Conservation (phyloP, 805 yeast species). For the Saccharomycopsis guyanensis region DNA sequence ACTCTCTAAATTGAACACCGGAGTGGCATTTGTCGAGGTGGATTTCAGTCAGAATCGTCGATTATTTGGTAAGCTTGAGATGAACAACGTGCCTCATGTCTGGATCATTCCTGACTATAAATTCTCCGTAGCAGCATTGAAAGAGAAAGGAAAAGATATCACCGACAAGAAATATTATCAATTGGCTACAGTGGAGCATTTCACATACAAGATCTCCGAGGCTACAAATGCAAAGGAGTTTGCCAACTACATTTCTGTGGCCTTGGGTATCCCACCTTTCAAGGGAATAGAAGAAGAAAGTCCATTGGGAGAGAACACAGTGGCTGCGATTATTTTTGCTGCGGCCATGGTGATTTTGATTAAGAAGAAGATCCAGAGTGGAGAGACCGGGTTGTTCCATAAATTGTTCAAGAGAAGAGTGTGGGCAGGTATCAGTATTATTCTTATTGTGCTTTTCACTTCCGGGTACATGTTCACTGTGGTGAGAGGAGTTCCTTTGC, state of each 20-base stretch:
- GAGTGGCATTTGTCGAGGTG: slow-evolving; percentile 40
- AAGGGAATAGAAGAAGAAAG: slow-evolving; percentile 34
- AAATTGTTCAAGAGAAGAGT: slow-evolving; percentile 22
- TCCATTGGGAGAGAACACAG: slow-evolving; percentile 22
- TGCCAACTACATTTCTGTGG: slow-evolving; percentile 45
- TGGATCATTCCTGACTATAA: slow-evolving; percentile 50
- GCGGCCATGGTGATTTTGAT: slow-evolving; percentile 11
- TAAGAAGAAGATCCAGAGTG: slow-evolving; percentile 10
- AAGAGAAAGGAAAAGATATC: neutral
- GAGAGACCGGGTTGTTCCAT: slow-evolving; percentile 3
- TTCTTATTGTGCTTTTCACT: slow-evolving; percentile 37
- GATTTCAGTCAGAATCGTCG: slow-evolving; percentile 42
- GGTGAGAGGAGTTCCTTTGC: slow-evolving; percentile 54
- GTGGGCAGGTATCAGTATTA: slow-evolving; percentile 30
- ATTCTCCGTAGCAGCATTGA: neutral
- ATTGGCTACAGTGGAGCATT: slow-evolving; percentile 23
- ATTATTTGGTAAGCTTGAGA: slow-evolving; percentile 34
- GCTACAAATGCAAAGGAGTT: slow-evolving; percentile 35
- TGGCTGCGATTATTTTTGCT: slow-evolving; percentile 7
- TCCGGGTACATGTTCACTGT: slow-evolving; percentile 62
- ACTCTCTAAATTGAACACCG: slow-evolving; percentile 24
- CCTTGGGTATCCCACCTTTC: slow-evolving; percentile 29
- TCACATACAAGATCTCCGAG: slow-evolving; percentile 30
- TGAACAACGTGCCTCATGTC: slow-evolving; percentile 55
- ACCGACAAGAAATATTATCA: slow-evolving; percentile 1